phyloP scores from a whole-genome alignment of 805 yeast species.

The Spathaspora arborariae region DNA sequence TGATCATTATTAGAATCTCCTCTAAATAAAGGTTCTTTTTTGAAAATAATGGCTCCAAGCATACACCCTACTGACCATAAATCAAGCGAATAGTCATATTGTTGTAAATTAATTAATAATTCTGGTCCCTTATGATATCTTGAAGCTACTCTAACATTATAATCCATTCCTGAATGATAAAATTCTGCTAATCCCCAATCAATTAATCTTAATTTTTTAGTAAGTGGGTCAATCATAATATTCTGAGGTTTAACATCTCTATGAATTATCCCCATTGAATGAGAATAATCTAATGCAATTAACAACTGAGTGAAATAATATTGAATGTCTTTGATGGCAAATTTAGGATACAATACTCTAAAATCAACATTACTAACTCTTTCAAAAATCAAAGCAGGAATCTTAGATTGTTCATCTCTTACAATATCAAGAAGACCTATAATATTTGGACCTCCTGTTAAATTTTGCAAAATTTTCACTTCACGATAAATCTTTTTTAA shows the following conservation, averaged over 20 bases:
- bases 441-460: conserved; percentile 82
- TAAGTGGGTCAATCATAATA: conserved; percentile 86
- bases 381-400: conserved; percentile 87
- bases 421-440: conserved; percentile 77
- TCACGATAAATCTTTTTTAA: conserved; percentile 89
- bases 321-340: conserved; percentile 71
- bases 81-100: conserved; percentile 88
- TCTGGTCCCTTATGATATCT: conserved; percentile 94
- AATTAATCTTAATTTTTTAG: conserved; percentile 67
- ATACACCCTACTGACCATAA: conserved; percentile 94
- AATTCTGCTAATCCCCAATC: conserved; percentile 98
- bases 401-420: conserved; percentile 71
- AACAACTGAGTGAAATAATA: conserved; percentile 79
- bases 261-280: conserved; percentile 94
- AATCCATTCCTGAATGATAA: conserved; percentile 84
- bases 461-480: conserved; percentile 79
- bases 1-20: conserved; percentile 92
- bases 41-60: conserved; percentile 85
- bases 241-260: conserved; percentile 95
- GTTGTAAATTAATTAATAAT: conserved; percentile 75
- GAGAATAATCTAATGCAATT: conserved; percentile 83
- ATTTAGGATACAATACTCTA: conserved; percentile 73
- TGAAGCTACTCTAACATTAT: conserved; percentile 91
- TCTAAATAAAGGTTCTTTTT: conserved; percentile 88
- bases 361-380: conserved; percentile 80